phyloP scores from a whole-genome alignment of 2,329 filamentous ascomycete genomes.

The Pseudogymnoascus sp. region DNA sequence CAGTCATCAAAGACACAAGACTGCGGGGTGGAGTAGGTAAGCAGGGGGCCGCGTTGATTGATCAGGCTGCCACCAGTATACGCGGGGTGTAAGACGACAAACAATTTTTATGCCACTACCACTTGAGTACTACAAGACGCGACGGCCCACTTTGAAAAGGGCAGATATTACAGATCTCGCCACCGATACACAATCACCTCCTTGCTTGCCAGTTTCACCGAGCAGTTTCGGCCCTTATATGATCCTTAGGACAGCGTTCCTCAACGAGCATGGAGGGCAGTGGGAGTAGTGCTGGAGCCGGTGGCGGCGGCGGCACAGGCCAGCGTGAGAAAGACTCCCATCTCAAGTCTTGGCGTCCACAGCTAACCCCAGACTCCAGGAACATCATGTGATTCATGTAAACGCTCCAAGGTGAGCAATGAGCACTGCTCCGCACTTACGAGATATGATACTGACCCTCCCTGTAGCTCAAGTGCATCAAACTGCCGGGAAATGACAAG shows the following conservation, averaged over 20 bases:
- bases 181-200: slow-evolving; percentile 1
- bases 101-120: background rate
- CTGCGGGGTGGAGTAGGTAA: background rate
- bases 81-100: background rate
- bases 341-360: slow-evolving; percentile 1
- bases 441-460: background rate
- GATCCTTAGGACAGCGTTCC: background rate
- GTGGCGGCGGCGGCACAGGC: background rate
- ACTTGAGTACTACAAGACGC: background rate
- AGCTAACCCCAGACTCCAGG: background rate
- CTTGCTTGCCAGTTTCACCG: background rate
- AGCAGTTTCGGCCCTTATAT: background rate
- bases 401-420: slow-evolving; percentile 20
- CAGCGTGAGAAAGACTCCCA: background rate
- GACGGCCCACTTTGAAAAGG: background rate
- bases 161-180: background rate
- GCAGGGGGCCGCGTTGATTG: background rate
- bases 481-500: slow-evolving; percentile 16
- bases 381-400: slow-evolving; percentile 23
- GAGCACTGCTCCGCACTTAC: background rate
- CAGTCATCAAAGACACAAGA: background rate
- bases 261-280: background rate
- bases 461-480: slow-evolving; percentile 17
- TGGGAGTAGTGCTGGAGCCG: slow-evolving; percentile 1
- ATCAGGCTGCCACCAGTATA: background rate